Base-by-base conservation (phyloP, 129 eudicot species). In the Apium graveolens region DNA sequence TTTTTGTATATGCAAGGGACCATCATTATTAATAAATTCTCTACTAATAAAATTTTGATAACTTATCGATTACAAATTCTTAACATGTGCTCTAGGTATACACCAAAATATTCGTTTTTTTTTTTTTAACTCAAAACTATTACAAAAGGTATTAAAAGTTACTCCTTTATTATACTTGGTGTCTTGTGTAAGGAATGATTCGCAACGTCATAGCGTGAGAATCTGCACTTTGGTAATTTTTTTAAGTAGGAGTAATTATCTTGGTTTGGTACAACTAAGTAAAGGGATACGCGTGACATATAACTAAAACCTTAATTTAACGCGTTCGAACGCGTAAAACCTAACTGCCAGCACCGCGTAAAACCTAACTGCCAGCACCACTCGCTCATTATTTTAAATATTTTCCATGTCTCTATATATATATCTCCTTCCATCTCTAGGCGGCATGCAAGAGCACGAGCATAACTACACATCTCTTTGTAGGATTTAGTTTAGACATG, bases 301-400 rank as follows among this genome's bases (percentile, higher is more conserved):
- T 42, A 38, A 71, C 46, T 21, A 38, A 38, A 71, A 73, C 55
- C 32, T 29, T 26, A 42, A 57, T 73, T 14, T 73, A 57, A 73
- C 76, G 76, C 76, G 76, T 73, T 14, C 20, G 44, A 73, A 43
- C 76, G 60, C 76, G 76, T 73, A 11, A 73, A 26, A 21, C 75
- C 76, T 26, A 43, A 73, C 32, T 73, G 55, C 38, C 38, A n/a
- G n/a, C n/a, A n/a, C n/a, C n/a, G 60, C 76, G 76, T 73, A 11
- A 73, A 26, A 21, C 75, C 76, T 26, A 43, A 38, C 41, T 38
- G 41, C 49, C 26, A 73, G 12, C 32, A 42, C 24, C 31, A 18
- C 45, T 37, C 39, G 3, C 39, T 14, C 42, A 35, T 42, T 9
- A 42, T 11, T 42, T 42, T 9, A 42, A 42, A 10, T 1, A 7